A percentile compares a stretch with the other conserved stretches of the same genome.
phyloP scores from a whole-genome alignment of 257 asterid genomes.

The Paraleonurus japonicus region DNA sequence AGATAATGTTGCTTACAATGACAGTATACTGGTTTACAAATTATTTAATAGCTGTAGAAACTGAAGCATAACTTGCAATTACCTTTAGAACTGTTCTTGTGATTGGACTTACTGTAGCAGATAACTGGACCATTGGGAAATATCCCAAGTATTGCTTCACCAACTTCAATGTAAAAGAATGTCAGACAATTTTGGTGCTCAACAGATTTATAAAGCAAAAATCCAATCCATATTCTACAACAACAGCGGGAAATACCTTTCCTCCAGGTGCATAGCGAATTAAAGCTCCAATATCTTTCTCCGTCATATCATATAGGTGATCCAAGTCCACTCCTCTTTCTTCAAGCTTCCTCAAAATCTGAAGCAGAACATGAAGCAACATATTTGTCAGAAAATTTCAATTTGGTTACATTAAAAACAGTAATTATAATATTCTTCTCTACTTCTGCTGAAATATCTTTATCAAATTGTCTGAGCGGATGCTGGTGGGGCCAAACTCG shows the following conservation, averaged over 20 bases:
- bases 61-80: slow-evolving; percentile 26
- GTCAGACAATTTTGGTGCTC: slow-evolving; percentile 21
- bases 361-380: slow-evolving; percentile 27
- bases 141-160: slow-evolving; percentile 81
- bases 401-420: slow-evolving; percentile 15
- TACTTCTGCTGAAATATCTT: slow-evolving; percentile 80
- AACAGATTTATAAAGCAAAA: slow-evolving; percentile 1
- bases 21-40: slow-evolving; percentile 8
- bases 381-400: not conserved
- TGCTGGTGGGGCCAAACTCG: slow-evolving; percentile 97
- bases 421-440: slow-evolving; percentile 13
- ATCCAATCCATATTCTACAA: slow-evolving; percentile 11
- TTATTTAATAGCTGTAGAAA: slow-evolving; percentile 23
- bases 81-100: slow-evolving; percentile 99
- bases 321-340: slow-evolving; percentile 78
- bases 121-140: slow-evolving; percentile 82
- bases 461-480: slow-evolving; percentile 93
- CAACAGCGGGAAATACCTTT: slow-evolving; percentile 52
- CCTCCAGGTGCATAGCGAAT: slow-evolving; percentile 97
- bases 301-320: slow-evolving; percentile 80
- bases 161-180: slow-evolving; percentile 49
- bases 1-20: slow-evolving; percentile 13
- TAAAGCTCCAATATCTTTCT: slow-evolving; percentile 91
- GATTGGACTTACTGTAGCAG: slow-evolving; percentile 95
- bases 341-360: slow-evolving; percentile 95